Evolutionary conservation across 371 early-diverging fungal species (phyloP).

Genomic region (Mortierella polycephala): DNA sequence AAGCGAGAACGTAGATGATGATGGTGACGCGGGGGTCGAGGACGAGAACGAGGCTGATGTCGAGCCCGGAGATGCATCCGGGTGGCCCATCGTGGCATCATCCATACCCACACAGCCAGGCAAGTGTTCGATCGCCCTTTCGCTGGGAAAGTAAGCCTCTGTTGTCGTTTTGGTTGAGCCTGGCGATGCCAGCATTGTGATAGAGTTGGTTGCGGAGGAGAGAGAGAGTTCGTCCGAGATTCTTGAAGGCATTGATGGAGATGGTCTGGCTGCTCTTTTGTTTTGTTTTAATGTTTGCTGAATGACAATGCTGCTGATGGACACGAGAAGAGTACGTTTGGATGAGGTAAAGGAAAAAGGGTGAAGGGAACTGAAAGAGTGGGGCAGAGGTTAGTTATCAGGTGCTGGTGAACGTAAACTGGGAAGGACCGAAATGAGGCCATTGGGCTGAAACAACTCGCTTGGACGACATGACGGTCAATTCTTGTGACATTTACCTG

Average conservation of each 20-base stretch:
- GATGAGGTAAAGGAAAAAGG: too few relatives aligned
- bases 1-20: slow-evolving; percentile 31
- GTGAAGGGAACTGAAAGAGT: neutral
- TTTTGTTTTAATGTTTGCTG: neutral
- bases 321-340: too few relatives aligned
- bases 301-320: too few relatives aligned
- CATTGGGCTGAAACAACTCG: slow-evolving; percentile 5
- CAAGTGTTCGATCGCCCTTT: slow-evolving; percentile 2
- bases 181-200: slow-evolving; percentile 15
- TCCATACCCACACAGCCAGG: slow-evolving; percentile 24
- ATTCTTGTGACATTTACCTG: neutral
- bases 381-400: neutral
- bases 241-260: slow-evolving; percentile 31
- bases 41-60: slow-evolving; percentile 25
- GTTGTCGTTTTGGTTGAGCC: slow-evolving; percentile 6
- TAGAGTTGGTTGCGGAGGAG: slow-evolving; percentile 18
- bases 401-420: too few relatives aligned
- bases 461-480: too few relatives aligned
- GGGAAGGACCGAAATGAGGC: neutral
- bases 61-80: slow-evolving; percentile 20
- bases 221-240: slow-evolving; percentile 30
- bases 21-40: slow-evolving; percentile 24
- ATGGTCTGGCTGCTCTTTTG: neutral
- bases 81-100: slow-evolving; percentile 32
- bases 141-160: neutral